Percentiles rank a stretch among this genome's conserved stretches.
Conservation (phyloP, 148 eudicot species). For the Pouteria glomerata region DNA sequence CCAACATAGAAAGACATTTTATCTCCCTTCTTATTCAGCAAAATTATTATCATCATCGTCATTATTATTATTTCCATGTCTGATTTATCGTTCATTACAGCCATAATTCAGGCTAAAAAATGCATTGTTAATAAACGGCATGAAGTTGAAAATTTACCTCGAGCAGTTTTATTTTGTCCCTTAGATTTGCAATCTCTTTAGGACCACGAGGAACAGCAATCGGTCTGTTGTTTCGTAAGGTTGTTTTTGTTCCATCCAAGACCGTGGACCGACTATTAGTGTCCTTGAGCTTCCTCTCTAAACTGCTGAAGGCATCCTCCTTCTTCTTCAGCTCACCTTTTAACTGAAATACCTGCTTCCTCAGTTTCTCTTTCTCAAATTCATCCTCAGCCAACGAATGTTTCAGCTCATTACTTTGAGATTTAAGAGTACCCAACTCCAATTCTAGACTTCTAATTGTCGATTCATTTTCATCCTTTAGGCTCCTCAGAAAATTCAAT, state of each 20-base stretch:
- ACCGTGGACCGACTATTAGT: slow-evolving; percentile 18
- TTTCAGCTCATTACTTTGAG: slow-evolving; percentile 39
- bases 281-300: slow-evolving; percentile 70
- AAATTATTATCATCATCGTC: neutral
- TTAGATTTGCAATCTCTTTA: slow-evolving; percentile 52
- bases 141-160: slow-evolving; percentile 46
- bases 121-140: neutral
- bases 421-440: slow-evolving; percentile 46
- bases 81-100: neutral
- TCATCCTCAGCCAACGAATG: slow-evolving; percentile 49
- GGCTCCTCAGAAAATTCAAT: slow-evolving; percentile 30
- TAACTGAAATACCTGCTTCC: slow-evolving; percentile 49
- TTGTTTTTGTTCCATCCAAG: slow-evolving; percentile 35
- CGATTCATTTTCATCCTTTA: slow-evolving; percentile 46
- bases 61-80: neutral
- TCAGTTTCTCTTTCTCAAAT: slow-evolving; percentile 54
- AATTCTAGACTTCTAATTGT: slow-evolving; percentile 32
- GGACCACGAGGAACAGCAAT: slow-evolving; percentile 23
- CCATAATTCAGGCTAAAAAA: neutral
- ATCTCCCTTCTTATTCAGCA: neutral
- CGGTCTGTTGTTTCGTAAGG: slow-evolving; percentile 30
- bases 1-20: neutral
- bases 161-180: slow-evolving; percentile 58
- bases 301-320: slow-evolving; percentile 49
- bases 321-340: slow-evolving; percentile 54